Percentiles rank a stretch among this genome's conserved stretches.
Conservation (phyloP, 202 grass and related monocot species). For the Bolboschoenoplectus hybrid region DNA sequence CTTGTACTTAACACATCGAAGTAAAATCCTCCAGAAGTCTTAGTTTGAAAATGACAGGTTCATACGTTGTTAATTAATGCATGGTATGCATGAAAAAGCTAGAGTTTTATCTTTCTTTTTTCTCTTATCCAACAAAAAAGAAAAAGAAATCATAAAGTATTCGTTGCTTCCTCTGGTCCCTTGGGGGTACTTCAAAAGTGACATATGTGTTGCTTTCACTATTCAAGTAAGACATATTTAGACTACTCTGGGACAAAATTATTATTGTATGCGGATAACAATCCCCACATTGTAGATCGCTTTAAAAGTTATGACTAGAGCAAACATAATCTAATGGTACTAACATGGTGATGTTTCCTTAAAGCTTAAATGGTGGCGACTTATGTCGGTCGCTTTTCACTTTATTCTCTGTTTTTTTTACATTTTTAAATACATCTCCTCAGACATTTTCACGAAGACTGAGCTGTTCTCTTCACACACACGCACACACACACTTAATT, state of each 20-base stretch:
- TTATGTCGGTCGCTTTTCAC: conserved; percentile 72
- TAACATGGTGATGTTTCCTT: conserved; percentile 68
- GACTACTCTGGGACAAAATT: conserved; percentile 67
- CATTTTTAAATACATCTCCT: conserved; percentile 38
- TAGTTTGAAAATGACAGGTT: conserved; percentile 39
- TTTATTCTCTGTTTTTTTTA: conserved; percentile 62
- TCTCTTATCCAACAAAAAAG: conserved; percentile 45
- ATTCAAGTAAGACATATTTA: conserved; percentile 56
- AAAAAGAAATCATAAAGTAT: conserved; percentile 55
- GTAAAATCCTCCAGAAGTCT: background rate
- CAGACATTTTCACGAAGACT: conserved; percentile 14
- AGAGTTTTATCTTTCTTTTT: conserved; percentile 51
- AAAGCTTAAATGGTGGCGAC: conserved; percentile 66
- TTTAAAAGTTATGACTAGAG: conserved; percentile 43
- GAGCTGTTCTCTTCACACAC: background rate
- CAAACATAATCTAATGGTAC: conserved; percentile 55
- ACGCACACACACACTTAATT: background rate
- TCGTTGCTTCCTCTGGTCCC: conserved; percentile 82
- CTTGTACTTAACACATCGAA: conserved; percentile 23
- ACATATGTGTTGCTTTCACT: conserved; percentile 57
- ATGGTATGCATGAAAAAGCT: conserved; percentile 96
- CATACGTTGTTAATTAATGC: conserved; percentile 79
- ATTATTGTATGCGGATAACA: conserved; percentile 40
- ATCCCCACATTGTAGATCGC: conserved; percentile 36
- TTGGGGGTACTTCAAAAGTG: conserved; percentile 61